Base-by-base conservation (phyloP, 768 basidiomycete genomes). In the Leccinum olivaceopallidum region DNA sequence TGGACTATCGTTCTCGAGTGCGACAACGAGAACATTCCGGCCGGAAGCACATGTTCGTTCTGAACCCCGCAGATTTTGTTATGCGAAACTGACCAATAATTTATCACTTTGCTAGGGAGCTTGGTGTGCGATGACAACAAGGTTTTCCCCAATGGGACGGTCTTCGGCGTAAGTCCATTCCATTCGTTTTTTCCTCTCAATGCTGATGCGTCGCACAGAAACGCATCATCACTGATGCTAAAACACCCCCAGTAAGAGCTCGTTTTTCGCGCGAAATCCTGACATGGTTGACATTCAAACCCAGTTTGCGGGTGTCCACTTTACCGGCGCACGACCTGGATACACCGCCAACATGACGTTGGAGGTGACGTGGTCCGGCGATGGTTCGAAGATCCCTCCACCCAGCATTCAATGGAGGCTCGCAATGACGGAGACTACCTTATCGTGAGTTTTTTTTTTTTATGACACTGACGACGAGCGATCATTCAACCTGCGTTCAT, bases 1-100 rank as follows among this genome's bases (percentile, higher is more conserved):
- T 63, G 60, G 56, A 62, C 56, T n/a, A 57, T 62, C 56, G 55
- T 63, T 28, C 7, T 63, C 28, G 56, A 58, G 22, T 62, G 63
- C n/a, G 48, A 58, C 49, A 63, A 34, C 24, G 14, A 26, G 2
- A 26, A 54, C 42, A 62, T 58, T 28, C 63, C 60, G 10, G 14
- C 60, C 16, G 56, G 49, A 4, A 55, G 12, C 22, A 55, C 36
- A 55, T 63, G 60, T 63, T 16, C 4, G 60, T 63, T 4, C 14
- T 8, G 6, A 39, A 2, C 37, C 12, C 2, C 14, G 6, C 6
- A n/a, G 2, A 9, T 28, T 7, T 36, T 6, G 7, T 5, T 20
- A 2, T 18, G 24, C 10, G 2, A 57, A n/a, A 16, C 53, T 55
- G 5, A 61, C 14, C 0, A n/a, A 24, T 24, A 2, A 22, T 22